Percentiles rank a stretch among this genome's conserved stretches.
phyloP scores from a whole-genome alignment of 2,329 filamentous ascomycete species.

The Alternaria novae-zelandiae region DNA sequence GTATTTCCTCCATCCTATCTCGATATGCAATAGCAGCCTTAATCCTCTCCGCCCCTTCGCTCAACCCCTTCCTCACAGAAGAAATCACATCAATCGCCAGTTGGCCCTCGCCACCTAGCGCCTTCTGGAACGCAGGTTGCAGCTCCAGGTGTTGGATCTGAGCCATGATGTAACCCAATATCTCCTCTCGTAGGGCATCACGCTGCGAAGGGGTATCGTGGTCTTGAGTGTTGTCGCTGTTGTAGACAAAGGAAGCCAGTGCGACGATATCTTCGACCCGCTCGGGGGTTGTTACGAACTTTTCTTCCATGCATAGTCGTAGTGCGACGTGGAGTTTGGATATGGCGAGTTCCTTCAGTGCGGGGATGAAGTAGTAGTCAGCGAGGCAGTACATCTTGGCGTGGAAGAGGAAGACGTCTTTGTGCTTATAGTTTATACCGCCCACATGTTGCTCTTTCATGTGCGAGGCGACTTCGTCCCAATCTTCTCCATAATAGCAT shows the following conservation, averaged over 20 bases:
- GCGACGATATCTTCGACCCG: neutral
- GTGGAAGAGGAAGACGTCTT: neutral
- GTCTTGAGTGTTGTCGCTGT: neutral
- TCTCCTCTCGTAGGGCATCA: neutral
- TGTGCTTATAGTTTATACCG: neutral
- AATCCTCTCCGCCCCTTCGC: neutral
- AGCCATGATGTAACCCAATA: neutral
- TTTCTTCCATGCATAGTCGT: neutral
- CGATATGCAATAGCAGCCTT: neutral
- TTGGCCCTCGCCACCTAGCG: neutral
- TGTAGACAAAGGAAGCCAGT: neutral
- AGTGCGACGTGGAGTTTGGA: neutral
- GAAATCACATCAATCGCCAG: neutral
- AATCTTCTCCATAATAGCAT: neutral
- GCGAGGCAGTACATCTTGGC: neutral
- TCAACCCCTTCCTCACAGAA: neutral
- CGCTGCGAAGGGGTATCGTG: neutral
- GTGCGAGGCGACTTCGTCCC: neutral
- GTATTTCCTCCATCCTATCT: rapidly evolving
- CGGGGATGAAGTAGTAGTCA: neutral
- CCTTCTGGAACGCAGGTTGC: neutral
- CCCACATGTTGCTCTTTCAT: neutral
- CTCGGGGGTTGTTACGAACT: neutral
- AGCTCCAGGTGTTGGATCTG: neutral
- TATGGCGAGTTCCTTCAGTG: neutral